phyloP scores from a whole-genome alignment of 768 basidiomycete species.

The Kwoniella sp. region DNA sequence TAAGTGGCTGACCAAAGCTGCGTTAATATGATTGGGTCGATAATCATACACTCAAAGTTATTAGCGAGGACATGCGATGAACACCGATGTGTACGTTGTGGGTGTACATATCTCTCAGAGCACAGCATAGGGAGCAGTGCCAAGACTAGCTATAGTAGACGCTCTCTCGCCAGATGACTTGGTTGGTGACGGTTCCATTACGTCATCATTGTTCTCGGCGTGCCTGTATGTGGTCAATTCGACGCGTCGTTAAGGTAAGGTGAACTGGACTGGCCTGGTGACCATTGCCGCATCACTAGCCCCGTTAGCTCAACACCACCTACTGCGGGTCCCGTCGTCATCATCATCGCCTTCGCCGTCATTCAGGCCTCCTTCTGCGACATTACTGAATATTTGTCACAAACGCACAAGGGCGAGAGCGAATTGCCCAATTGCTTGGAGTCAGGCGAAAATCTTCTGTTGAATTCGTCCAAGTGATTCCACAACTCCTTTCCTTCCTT shows the following conservation, averaged over 20 bases:
- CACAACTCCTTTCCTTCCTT: neutral
- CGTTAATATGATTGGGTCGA: no score
- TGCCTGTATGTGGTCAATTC: neutral
- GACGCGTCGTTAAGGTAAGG: conserved; percentile 13
- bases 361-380: neutral
- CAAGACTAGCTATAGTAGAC: no score
- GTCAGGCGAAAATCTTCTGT: no score
- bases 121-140: no score
- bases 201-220: conserved; percentile 6
- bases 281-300: conserved; percentile 1
- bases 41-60: no score
- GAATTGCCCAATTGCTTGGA: no score
- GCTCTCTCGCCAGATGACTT: neutral
- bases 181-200: conserved; percentile 2
- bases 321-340: conserved; percentile 1
- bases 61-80: no score
- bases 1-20: no score
- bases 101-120: no score
- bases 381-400: no score
- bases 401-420: no score
- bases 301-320: neutral
- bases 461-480: neutral
- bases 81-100: no score
- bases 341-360: neutral
- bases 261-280: neutral